Percentiles rank a stretch among this genome's conserved stretches.
Evolutionary conservation across 2,329 filamentous ascomycete genomes (phyloP).

Genomic region (Diaporthe sp.): DNA sequence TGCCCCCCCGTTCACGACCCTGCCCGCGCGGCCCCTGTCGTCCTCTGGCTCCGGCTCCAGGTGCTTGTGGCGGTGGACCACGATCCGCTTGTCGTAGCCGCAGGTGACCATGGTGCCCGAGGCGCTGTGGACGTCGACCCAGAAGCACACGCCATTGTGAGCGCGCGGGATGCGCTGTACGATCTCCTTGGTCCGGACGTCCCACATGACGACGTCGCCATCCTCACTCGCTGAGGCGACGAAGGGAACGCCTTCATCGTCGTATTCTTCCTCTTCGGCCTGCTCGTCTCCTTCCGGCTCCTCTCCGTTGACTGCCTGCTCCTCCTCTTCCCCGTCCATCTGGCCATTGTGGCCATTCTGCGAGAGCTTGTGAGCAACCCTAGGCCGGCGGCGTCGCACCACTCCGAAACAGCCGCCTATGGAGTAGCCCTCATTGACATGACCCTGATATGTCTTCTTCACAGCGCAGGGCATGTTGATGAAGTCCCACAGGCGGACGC

Average conservation of each 20-base stretch:
- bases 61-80: conserved; percentile 58
- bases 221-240: conserved; percentile 90
- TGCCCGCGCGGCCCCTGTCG: background rate
- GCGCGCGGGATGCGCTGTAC: conserved; percentile 75
- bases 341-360: conserved; percentile 37
- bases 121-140: conserved; percentile 72
- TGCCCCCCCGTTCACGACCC: background rate
- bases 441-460: conserved; percentile 97
- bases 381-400: conserved; percentile 45
- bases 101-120: conserved; percentile 66
- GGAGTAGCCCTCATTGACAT: conserved; percentile 86
- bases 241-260: conserved; percentile 62
- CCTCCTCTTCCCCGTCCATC: conserved; percentile 40
- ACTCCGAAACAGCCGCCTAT: conserved; percentile 87
- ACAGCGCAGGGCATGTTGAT: conserved; percentile 80
- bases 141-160: conserved; percentile 72
- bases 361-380: conserved; percentile 29
- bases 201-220: conserved; percentile 88
- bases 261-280: conserved; percentile 43
- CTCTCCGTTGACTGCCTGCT: conserved; percentile 43
- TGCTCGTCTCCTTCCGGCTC: conserved; percentile 34
- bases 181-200: conserved; percentile 86
- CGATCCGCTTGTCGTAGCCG: conserved; percentile 67
- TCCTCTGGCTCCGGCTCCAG: conserved; percentile 18
- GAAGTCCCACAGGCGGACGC: conserved; percentile 95